Conservation (phyloP, 768 basidiomycete genomes). For the Tylopilus sp. region DNA sequence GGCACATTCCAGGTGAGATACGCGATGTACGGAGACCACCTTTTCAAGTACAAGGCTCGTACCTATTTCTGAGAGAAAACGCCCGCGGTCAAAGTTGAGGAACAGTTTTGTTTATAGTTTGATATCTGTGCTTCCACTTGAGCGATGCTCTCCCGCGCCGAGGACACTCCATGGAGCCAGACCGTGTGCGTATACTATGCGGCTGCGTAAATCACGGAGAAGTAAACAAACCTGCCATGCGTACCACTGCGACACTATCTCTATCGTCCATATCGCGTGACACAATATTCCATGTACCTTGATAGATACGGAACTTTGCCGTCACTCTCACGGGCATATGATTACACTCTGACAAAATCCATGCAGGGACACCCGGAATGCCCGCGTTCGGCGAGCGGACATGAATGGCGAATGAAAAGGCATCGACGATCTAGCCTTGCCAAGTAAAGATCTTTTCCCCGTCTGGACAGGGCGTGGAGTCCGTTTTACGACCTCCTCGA, state of each 20-base stretch:
- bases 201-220: conserved; percentile 1
- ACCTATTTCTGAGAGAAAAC: conserved; percentile 31
- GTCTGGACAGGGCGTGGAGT: conserved; percentile 39
- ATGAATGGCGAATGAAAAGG: neutral
- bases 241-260: conserved; percentile 42
- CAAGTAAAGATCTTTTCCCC: conserved; percentile 42
- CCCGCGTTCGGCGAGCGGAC: conserved; percentile 24
- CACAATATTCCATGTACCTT: conserved; percentile 44
- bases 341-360: conserved; percentile 45
- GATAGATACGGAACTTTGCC: conserved; percentile 52
- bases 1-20: conserved; percentile 43
- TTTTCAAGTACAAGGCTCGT: conserved; percentile 36
- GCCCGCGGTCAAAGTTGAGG: conserved; percentile 27
- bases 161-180: conserved; percentile 38
- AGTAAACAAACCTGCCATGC: conserved; percentile 28
- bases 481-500: conserved; percentile 45
- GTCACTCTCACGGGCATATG: conserved; percentile 48
- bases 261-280: conserved; percentile 49
- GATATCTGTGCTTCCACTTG: conserved; percentile 23
- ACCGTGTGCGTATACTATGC: neutral
- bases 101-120: conserved; percentile 37
- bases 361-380: conserved; percentile 42
- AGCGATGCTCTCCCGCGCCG: conserved; percentile 24
- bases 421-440: conserved; percentile 3
- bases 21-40: conserved; percentile 38